Base-by-base conservation (phyloP, 225 moss, liverwort and hornwort genomes). In the Polytrichum formosum region DNA sequence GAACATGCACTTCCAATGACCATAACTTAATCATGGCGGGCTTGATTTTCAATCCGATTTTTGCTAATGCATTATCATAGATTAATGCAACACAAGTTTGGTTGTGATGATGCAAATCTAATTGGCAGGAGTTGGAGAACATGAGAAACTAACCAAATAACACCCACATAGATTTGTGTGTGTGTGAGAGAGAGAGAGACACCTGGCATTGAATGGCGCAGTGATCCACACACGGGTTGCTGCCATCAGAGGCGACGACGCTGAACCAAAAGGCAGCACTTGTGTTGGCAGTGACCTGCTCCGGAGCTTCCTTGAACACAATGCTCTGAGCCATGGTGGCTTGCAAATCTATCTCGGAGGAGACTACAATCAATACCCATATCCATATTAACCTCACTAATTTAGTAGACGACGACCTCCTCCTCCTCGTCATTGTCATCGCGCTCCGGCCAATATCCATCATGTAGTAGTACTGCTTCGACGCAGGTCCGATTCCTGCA, bases 121-220 rank as follows among this genome's bases (percentile, higher is more conserved):
- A 63, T 28, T 10, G 25, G 18, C 5, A 22, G 17, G 28, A 23
- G 27, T 1, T 28, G 63, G 28, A 7, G 6, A 18, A 22, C 6
- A 28, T 35, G 27, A 28, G 7, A 17, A 63, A 26, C 16, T 63
- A 22, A 22, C 25, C 63, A 28, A 26, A 22, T 70, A 8, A 27
- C n/a, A 6, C 9, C 17, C 10, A 4, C 10, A 21, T 20, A 21
- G 1, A 1, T 0, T 1, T 23, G 28, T 21, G 17, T 13, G 28
- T 23, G 27, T 28, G 28, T 9, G 6, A 22, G 28, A 21, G 17
- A 20, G 30, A 28, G 28, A 35, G 28, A 17, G 6, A 21, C 0
- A 95, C 95, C 95, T 88, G 69, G 76, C 95, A 95, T 63, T 78
- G 85, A 68, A 88, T 83, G 59, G 82, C 72, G 80, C 95, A 95